A percentile compares a stretch with the other conserved stretches of the same genome.
Conservation (phyloP, 202 grass and related monocot genomes). For the Setaria italica region DNA sequence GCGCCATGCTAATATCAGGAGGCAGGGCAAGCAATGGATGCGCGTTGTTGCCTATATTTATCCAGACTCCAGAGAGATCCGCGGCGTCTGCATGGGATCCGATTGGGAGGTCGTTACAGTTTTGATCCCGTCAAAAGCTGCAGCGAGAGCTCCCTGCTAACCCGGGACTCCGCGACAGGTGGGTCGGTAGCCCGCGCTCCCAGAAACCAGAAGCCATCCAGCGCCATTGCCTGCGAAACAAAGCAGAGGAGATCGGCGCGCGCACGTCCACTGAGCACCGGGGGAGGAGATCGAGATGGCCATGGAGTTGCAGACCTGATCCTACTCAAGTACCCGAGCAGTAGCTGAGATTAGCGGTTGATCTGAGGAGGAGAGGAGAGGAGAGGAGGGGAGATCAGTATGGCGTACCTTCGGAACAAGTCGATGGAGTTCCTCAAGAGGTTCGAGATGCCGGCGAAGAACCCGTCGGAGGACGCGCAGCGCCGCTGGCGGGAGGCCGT, state of each 20-base stretch:
- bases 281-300: not conserved
- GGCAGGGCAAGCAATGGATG: too few relatives aligned
- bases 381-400: not conserved
- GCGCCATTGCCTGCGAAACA: not conserved
- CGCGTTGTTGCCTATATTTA: conserved; percentile 10
- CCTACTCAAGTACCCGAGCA: not conserved
- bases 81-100: not conserved
- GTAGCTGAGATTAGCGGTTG: not conserved
- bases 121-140: conserved; percentile 37
- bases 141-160: not conserved
- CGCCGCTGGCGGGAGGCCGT: conserved; percentile 87
- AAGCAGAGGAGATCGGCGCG: not conserved
- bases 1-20: too few relatives aligned
- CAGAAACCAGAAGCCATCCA: not conserved
- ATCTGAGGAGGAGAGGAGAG: too few relatives aligned
- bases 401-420: conserved; percentile 60
- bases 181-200: not conserved
- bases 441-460: conserved; percentile 86
- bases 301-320: conserved; percentile 30
- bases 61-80: not conserved
- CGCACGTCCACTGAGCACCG: not conserved
- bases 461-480: conserved; percentile 87
- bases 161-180: conserved; percentile 33
- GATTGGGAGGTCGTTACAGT: conserved; percentile 7
- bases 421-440: conserved; percentile 76